Evolutionary conservation across 139 green algal species (phyloP).

Genomic region (Micractinium conductrix): DNA sequence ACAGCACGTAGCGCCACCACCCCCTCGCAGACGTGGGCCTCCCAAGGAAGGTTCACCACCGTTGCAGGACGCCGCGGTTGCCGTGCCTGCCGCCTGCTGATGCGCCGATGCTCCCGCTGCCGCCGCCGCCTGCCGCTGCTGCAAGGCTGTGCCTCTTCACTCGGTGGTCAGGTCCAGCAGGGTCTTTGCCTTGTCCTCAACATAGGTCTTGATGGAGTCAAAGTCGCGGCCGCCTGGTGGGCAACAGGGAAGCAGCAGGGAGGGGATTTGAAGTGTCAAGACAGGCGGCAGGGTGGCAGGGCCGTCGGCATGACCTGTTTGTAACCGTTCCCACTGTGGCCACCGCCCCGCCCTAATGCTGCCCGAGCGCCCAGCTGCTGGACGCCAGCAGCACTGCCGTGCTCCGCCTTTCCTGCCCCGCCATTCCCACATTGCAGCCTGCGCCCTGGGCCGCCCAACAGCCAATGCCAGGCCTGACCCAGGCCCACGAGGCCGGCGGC

Average conservation of each 20-base stretch:
- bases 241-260: background rate
- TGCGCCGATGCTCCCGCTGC: no score
- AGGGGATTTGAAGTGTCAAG: background rate
- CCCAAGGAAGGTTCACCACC: no score
- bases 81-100: no score
- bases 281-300: background rate
- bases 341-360: background rate
- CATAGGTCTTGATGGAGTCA: slow-evolving; percentile 36
- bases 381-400: background rate
- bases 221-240: slow-evolving; percentile 28
- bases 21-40: no score
- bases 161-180: slow-evolving; percentile 33
- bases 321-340: background rate
- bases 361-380: background rate
- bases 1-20: no score
- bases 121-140: no score
- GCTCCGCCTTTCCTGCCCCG: background rate
- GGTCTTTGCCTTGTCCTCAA: background rate
- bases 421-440: background rate
- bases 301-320: background rate
- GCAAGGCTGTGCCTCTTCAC: no score
- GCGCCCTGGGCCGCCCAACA: background rate
- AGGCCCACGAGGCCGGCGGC: background rate
- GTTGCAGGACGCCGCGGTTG: no score
- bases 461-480: background rate